phyloP scores from a whole-genome alignment of 139 green algal genomes.

The Auxenochlorella protothecoides region DNA sequence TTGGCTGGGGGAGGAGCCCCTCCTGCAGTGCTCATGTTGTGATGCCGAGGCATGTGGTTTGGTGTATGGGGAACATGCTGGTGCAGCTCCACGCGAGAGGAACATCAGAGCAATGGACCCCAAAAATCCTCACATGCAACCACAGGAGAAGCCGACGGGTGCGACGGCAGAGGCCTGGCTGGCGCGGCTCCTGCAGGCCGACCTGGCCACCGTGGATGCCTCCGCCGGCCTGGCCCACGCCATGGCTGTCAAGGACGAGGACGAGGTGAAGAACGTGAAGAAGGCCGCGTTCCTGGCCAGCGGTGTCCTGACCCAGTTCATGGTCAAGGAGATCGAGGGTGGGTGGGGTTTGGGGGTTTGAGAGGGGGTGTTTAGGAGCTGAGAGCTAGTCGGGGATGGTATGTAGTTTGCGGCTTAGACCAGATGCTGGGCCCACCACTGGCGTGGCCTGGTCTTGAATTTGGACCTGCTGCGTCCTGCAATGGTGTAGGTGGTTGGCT shows the following conservation, averaged over 20 bases:
- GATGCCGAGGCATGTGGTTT: too few relatives aligned
- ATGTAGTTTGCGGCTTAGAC: neutral
- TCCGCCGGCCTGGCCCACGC: slow-evolving; percentile 46
- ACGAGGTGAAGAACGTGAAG: slow-evolving; percentile 70
- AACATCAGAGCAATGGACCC: too few relatives aligned
- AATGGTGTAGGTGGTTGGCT: too few relatives aligned
- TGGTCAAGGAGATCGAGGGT: slow-evolving; percentile 60
- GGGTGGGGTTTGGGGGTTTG: neutral
- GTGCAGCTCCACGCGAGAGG: too few relatives aligned
- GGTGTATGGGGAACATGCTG: too few relatives aligned
- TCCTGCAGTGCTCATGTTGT: too few relatives aligned
- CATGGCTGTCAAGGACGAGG: slow-evolving; percentile 68
- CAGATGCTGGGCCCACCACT: too few relatives aligned
- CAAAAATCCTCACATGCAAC: too few relatives aligned
- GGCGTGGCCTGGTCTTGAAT: too few relatives aligned
- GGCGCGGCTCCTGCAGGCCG: slow-evolving; percentile 18
- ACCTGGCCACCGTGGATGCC: slow-evolving; percentile 34
- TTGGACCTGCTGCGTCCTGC: too few relatives aligned
- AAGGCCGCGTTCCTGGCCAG: slow-evolving; percentile 75
- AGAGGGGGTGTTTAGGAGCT: neutral
- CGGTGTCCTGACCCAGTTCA: slow-evolving; percentile 56
- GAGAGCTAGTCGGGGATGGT: neutral
- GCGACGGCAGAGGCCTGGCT: slow-evolving; percentile 46
- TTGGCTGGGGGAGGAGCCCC: neutral
- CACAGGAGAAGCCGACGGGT: slow-evolving; percentile 56